Base-by-base conservation (phyloP, 352 stramenopile species). In the Phytopythium cucurbitacearum region DNA sequence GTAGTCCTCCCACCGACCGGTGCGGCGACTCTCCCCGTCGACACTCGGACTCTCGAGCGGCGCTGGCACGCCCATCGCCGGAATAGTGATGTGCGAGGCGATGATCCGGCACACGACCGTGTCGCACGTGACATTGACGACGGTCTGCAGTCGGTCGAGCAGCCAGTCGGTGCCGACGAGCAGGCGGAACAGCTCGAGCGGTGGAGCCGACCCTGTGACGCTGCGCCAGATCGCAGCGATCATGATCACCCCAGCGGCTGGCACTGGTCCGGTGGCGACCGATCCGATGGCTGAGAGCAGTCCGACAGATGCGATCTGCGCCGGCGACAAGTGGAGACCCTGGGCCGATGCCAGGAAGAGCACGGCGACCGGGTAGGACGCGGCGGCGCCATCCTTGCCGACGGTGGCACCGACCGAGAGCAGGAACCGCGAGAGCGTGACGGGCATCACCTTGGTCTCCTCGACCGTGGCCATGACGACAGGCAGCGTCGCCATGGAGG, bases 221-320 rank as follows among this genome's bases (percentile, higher is more conserved):
- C 74, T 88, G 7, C 67, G 69, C 76, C 78, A 88, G 40, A 89
- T 73, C 1, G 74, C 89, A 49, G 89, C 83, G 38, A 83, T 71
- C 55, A 89, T 81, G 13, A 87, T 80, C 11, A 91, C 61, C 5
- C 72, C 73, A 7, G 81, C 73, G 47, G 80, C 69, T 32, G 81
- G 78, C 33, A 89, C 76, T 4, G 81, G 78, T 3, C 78, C 78
- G 2, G 83, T 76, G 10, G 76, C 78, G 40, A 82, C 76, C 13
- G 75, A 89, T n/a, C 73, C 69, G 56, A 91, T 72, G 8, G 75
- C 69, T 2, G 71, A 76, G 32, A 85, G 67, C 11, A 76, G 51
- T 12, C 46, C 55, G 7, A 73, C 64, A 36, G 71, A 57, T 48
- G 70, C 77, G 39, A 72, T 60, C 40, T 78, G 65, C 40, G 41